phyloP scores from a whole-genome alignment of 345 rosid species.

The Geranium brycei region DNA sequence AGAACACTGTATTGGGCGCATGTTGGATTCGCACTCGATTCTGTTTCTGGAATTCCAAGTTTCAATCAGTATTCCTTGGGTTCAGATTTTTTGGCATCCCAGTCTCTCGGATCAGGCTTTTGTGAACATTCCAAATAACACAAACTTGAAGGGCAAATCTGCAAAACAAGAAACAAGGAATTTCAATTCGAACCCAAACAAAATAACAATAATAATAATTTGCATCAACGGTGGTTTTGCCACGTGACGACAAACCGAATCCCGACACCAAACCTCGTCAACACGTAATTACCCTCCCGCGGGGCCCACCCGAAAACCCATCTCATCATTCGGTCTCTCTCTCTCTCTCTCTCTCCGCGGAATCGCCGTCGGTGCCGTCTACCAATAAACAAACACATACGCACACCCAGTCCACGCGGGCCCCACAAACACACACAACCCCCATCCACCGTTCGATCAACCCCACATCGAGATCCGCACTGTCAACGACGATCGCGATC shows the following conservation, averaged over 20 bases:
- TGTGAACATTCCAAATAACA: too few relatives aligned
- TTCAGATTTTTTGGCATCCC: too few relatives aligned
- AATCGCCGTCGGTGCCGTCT: constrained; percentile 53
- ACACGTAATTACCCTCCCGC: constrained; percentile 23
- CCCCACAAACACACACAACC: not conserved
- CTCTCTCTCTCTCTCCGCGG: constrained; percentile 4
- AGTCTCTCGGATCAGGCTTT: too few relatives aligned
- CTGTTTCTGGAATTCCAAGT: too few relatives aligned
- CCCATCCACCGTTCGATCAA: constrained; percentile 14
- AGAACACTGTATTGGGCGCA: too few relatives aligned
- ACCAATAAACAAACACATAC: not conserved
- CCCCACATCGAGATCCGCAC: not conserved
- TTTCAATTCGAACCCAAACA: too few relatives aligned
- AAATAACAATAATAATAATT: not conserved
- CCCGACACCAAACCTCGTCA: constrained; percentile 49
- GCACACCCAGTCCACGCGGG: not conserved
- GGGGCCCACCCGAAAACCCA: constrained; percentile 9
- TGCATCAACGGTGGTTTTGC: constrained; percentile 28
- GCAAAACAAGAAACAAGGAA: too few relatives aligned
- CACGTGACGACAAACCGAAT: constrained; percentile 46
- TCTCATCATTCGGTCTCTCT: not conserved
- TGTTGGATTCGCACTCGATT: too few relatives aligned
- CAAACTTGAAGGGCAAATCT: too few relatives aligned
- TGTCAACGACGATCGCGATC: constrained; percentile 24
- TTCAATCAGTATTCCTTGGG: too few relatives aligned